Base-by-base conservation (phyloP, 1,139 yeast species). In the Sugiyamaella novakii region DNA sequence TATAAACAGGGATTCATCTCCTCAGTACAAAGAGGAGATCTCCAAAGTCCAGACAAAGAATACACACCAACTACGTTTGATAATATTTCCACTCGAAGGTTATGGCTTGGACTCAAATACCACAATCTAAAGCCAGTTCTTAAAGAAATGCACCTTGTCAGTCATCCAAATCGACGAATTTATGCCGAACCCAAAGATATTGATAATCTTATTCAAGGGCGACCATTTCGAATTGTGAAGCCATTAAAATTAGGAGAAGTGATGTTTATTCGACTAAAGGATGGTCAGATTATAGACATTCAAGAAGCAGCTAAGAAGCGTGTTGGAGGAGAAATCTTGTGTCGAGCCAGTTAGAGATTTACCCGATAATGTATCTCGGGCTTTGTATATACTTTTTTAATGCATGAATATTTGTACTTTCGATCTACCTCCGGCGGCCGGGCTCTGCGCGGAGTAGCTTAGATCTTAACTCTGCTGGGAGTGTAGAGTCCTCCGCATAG, bases 191-290 rank as follows among this genome's bases (percentile, higher is more conserved):
- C 75, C 18, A 75, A 78, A 4, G 96, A 89, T 59, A 72, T 92
- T 52, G 78, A 78, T 62, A 80, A 81, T 21, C 76, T 92, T 57
- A 86, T 95, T 14, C 75, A 84, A 5, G 98, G 98, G 3, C 73
- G 79, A 52, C 78, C 81, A 19, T 84, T 87, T 17, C 78, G 95
- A 70, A 76, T 80, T 59, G 81, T 91, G 55, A 78, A 80, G 60
- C 95, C 97, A 0, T 72, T 88, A 49, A 89, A 85, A 63, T 94
- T 96, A 1, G 96, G 97, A 24, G 99, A 92, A 68, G 77, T 87
- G 54, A 79, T 91, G 58, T 81, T 92, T 59, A 77, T 92, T 33
- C 74, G 77, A 52, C 65, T 72, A 2, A 68, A 68, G 25, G 73
- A 72, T 48, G 75, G 76, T 5, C 71, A 74, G n/a, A 80, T 87